Evolutionary conservation across 257 asterid species (phyloP).

Genomic region (Petunia secreta): DNA sequence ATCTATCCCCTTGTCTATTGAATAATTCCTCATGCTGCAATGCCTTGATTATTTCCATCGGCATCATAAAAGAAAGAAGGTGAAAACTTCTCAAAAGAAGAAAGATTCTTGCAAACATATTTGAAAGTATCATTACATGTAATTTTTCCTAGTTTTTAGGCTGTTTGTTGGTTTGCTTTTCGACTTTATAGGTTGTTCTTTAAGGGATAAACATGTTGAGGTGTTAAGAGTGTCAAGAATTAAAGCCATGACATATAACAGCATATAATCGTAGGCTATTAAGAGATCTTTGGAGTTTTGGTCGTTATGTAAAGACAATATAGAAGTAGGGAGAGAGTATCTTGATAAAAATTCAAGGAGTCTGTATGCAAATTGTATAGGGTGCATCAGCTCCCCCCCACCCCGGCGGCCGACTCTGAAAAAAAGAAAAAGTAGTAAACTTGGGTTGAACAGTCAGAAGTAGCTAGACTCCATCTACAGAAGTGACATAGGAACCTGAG

Average conservation of each 20-base stretch:
- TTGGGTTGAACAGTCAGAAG: neutral
- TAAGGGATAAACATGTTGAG: neutral
- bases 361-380: slow-evolving; percentile 7
- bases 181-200: neutral
- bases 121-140: neutral
- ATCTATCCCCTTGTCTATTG: neutral
- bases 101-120: slow-evolving; percentile 12
- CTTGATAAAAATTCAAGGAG: neutral
- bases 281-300: neutral
- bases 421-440: too few relatives aligned
- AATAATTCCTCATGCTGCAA: neutral
- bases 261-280: neutral
- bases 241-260: neutral
- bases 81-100: neutral
- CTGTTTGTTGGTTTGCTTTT: neutral
- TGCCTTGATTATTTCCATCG: neutral
- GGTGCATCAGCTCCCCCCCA: neutral
- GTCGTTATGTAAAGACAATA: neutral
- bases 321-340: neutral
- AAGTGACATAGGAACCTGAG: neutral
- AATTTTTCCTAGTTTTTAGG: neutral
- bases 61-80: neutral
- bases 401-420: too few relatives aligned
- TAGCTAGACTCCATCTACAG: neutral
- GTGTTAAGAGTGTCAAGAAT: neutral